A percentile compares a stretch with the other conserved stretches of the same genome.
Conservation (phyloP, 225 moss, liverwort and hornwort species). For the Pseudisothecium myosuroides region DNA sequence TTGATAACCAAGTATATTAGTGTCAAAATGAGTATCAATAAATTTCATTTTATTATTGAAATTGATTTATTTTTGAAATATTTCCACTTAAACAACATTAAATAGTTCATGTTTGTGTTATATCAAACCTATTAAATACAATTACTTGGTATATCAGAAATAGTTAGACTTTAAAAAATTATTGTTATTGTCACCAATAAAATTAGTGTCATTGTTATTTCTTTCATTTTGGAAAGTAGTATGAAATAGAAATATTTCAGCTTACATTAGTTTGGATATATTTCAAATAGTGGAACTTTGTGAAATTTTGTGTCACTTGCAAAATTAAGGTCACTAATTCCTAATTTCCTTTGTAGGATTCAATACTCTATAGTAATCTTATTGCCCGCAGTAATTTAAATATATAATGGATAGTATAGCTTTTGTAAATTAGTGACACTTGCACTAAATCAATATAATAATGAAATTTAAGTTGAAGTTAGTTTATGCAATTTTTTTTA, state of each 20-base stretch:
- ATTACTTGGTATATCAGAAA: background rate
- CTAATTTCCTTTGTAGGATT: background rate
- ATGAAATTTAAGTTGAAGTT: no score
- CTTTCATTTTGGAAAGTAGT: background rate
- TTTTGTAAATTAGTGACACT: no score
- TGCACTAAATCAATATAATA: no score
- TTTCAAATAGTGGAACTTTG: background rate
- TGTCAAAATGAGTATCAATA: background rate
- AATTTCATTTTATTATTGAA: background rate
- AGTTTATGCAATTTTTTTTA: no score
- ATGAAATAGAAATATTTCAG: background rate
- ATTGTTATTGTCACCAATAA: background rate
- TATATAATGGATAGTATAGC: no score
- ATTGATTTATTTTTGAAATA: background rate
- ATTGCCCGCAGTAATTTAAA: no score
- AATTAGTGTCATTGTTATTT: background rate
- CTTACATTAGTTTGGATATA: background rate
- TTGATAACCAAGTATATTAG: rapidly evolving
- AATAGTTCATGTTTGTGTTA: background rate
- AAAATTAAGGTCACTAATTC: background rate
- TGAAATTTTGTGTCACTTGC: background rate
- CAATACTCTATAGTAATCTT: no score
- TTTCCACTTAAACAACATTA: background rate
- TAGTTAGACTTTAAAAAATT: background rate
- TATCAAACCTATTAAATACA: background rate